These are phyloP conservation scores for Gnomoniopsis sp. DNA, from an alignment of 2,329 filamentous ascomycete genomes.

Conservation along the genomic window DNA sequence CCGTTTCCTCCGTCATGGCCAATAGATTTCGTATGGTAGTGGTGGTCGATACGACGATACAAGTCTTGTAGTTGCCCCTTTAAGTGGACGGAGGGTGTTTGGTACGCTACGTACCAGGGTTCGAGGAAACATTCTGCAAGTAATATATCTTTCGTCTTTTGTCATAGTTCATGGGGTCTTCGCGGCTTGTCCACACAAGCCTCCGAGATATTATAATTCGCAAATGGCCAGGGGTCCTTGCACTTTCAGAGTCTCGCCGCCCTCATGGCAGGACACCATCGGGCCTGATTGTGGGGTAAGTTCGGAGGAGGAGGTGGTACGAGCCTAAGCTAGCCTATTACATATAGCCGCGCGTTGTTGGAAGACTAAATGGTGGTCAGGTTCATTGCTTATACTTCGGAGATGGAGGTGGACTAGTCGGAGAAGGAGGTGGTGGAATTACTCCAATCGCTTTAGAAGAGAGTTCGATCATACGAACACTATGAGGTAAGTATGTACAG, in stretches of 20 bases:
- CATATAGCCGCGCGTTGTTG: background rate
- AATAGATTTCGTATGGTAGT: background rate
- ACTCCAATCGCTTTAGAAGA: too few relatives aligned
- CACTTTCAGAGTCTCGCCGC: background rate
- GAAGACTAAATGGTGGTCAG: background rate
- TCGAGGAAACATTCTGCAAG: background rate
- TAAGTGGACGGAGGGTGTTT: background rate
- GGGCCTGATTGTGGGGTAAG: constrained; percentile 9
- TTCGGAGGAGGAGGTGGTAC: constrained; percentile 12
- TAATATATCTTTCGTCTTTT: constrained; percentile 2
- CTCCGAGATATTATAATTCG: background rate
- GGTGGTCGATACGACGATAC: background rate
- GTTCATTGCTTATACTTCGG: background rate
- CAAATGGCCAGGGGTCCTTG: too few relatives aligned
- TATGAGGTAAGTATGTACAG: too few relatives aligned
- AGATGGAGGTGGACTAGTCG: background rate
- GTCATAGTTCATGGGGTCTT: background rate
- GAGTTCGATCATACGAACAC: too few relatives aligned
- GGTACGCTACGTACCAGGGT: background rate
- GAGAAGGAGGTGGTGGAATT: background rate
- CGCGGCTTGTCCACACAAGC: background rate
- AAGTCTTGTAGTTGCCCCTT: background rate
- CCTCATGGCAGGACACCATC: background rate
- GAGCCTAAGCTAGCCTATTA: constrained; percentile 7
- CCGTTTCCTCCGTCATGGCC: constrained; percentile 7